Base-by-base conservation (phyloP, 768 basidiomycete species). In the Bullera alba region DNA sequence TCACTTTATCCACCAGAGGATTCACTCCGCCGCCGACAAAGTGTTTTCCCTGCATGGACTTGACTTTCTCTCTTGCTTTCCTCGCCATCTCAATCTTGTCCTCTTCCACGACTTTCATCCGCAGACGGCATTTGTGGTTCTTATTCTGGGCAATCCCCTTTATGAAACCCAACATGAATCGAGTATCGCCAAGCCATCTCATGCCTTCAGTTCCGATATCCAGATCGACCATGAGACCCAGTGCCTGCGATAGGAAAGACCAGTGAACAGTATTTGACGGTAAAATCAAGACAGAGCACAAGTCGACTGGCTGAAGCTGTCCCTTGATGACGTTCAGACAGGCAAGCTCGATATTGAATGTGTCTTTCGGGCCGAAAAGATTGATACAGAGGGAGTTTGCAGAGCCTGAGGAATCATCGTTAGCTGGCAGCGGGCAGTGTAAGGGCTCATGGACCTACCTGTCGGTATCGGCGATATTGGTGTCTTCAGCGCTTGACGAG, bases 321-420 rank as follows among this genome's bases (percentile, higher is more conserved):
- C 72, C 72, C 59, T 73, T 73, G 51, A 73, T 70, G 23, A 69
- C 47, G 35, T 71, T 73, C 32, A 73, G 51, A 46, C 65, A 59
- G 8, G 70, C 67, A 0, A 71, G 56, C 15, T 61, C 54, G 22
- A 69, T 58, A 29, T 65, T 69, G 58, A 67, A 70, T 0, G 65
- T 68, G 46, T 72, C 65, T 42, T 69, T 61, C 1, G 60, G 41
- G 1, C 72, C 72, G 23, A 70, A 62, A 3, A 70, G 56, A 44
- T 72, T 72, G 35, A 57, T 59, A 34, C 60, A 66, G 4, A 72
- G 46, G 12, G 67, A 63, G 41, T 69, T 68, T 17, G 70, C 70
- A 3, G 70, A 72, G 12, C 70, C 70, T 68, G 37, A 10, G 32
- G 6, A 28, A 21, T 42, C 30, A 35, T 14, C n/a, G 4, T n/a